phyloP scores from a whole-genome alignment of 768 basidiomycete genomes.

The Leccinum olivaceopallidum region DNA sequence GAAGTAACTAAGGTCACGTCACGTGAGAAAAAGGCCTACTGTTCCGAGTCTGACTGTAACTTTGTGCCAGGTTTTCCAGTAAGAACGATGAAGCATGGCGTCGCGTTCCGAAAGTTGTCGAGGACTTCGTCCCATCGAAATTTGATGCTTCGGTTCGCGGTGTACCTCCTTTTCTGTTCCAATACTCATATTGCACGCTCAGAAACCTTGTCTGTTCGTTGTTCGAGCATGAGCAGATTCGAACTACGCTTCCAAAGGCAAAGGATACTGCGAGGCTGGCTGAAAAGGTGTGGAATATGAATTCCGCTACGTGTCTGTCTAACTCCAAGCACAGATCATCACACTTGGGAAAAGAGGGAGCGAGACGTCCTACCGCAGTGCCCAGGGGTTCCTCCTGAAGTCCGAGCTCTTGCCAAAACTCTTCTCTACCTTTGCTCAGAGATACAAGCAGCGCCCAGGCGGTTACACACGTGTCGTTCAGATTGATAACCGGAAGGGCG shows the following conservation, averaged over 20 bases:
- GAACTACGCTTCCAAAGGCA: conserved; percentile 94
- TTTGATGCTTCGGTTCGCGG: conserved; percentile 82
- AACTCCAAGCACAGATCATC: conserved; percentile 61
- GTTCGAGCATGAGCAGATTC: conserved; percentile 92
- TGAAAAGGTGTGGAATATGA: conserved; percentile 66
- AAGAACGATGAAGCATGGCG: conserved; percentile 86
- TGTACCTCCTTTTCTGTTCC: not conserved
- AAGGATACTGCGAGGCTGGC: conserved; percentile 88
- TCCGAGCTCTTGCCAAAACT: conserved; percentile 75
- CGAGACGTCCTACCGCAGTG: conserved; percentile 65
- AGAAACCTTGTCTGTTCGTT: conserved; percentile 95
- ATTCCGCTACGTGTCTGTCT: not conserved
- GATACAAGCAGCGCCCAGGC: conserved; percentile 81
- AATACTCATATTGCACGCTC: conserved; percentile 6
- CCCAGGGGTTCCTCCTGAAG: conserved; percentile 78
- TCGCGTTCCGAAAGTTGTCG: conserved; percentile 90
- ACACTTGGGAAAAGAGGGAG: conserved; percentile 88
- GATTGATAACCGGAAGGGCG: conserved; percentile 85
- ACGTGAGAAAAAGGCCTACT: not conserved
- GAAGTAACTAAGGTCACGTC: conserved; percentile 6
- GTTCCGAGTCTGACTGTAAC: too few relatives aligned
- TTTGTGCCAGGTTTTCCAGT: not conserved
- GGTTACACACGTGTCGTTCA: conserved; percentile 96
- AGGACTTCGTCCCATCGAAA: conserved; percentile 90
- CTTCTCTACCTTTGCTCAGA: conserved; percentile 73